Base-by-base conservation (phyloP, 2,329 filamentous ascomycete genomes). In the Verticillium longisporum region DNA sequence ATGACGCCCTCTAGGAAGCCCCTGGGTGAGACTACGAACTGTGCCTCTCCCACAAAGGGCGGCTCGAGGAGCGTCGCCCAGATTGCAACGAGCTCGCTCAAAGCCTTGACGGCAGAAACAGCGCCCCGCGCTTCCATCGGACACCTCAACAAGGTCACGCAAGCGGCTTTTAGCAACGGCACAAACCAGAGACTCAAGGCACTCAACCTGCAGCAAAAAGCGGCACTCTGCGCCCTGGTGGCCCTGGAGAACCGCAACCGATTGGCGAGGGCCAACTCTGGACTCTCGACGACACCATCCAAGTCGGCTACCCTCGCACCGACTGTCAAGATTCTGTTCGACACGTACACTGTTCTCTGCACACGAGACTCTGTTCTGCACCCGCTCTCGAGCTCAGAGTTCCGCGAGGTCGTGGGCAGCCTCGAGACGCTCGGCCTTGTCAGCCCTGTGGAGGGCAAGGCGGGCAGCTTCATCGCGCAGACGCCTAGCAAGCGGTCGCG, bases 161-260 rank as follows among this genome's bases (percentile, higher is more conserved):
- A 93, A 0, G 87, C 91, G 4, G 90, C 92, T 1, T 97, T 99
- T 74, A 91, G 90, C 72, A 94, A 97, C 68, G 93, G 93, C 38
- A 90, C 92, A 1, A 85, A 83, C 13, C 92, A 97, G 68, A 86
- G 95, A 61, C 85, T 99, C 14, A 89, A 90, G 73, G 87, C 88
- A 4, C 84, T 99, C 61, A 99, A 98, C 72, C 82, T 99, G 2
- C 95, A 99, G 72, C 95, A 99, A 74, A 98, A 97, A 74, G 95
- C 94, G 4, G 92, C 94, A 0, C 82, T 99, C 10, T 99, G 95
- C 76, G 87, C 94, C 0, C 81, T 99, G 14, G 83, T 94, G 45
- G 91, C 92, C 2, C 85, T 95, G n/a, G 93, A 97, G 73, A 91
- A 89, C 68, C 87, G 86, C 64, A 88, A 85, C 66, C 81, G 85